Evolutionary conservation across 75 land plant genomes (phyloP), one percentile per base, ranked within the genome.

Genomic region (Pinus albicaulis): DNA sequence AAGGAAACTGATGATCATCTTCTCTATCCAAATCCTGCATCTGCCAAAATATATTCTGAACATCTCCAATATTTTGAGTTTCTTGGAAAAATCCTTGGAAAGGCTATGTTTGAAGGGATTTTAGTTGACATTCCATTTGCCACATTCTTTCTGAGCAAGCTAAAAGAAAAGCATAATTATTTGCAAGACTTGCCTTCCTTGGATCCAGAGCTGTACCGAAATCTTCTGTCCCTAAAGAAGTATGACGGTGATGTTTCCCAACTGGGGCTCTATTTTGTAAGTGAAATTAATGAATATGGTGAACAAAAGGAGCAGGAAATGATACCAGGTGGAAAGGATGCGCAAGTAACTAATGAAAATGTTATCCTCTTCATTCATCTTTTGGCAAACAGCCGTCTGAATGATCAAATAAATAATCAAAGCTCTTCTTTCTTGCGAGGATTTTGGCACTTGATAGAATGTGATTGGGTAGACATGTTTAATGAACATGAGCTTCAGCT

Each of bases 51-150:
- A 76, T 92, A 94, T 82, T 94, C 94, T 61, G 94, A 93, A 34
- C 99, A 96, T 78, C 92, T 96, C 64, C 92, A 92, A 58, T 96
- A 81, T 74, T 96, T 92, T 70, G 88, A 88, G 72, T 93, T 93
- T 79, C 88, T 96, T 73, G 99, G 99, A 56, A 90, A 83, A 77
- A 79, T 96, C 48, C 86, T 96, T 69, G 99, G 91, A 31, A 96
- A 96, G 99, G 99, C 98, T 62, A 95, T 95, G 95, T 95, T 88
- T 83, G 98, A 95, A 80, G 98, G 95, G 5, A 92, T 95, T 81
- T 84, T 92, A 70, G 95, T 95, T 31, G 98, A 95, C 76, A 88
- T 95, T 69, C 95, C 98, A 58, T 91, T 95, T 79, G 93, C 98
- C 72, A 92, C 95, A 65, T 95, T 95, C 83, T 95, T 95, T 77